phyloP scores from a whole-genome alignment of 257 asterid species.

The Sherardia arvensis region DNA sequence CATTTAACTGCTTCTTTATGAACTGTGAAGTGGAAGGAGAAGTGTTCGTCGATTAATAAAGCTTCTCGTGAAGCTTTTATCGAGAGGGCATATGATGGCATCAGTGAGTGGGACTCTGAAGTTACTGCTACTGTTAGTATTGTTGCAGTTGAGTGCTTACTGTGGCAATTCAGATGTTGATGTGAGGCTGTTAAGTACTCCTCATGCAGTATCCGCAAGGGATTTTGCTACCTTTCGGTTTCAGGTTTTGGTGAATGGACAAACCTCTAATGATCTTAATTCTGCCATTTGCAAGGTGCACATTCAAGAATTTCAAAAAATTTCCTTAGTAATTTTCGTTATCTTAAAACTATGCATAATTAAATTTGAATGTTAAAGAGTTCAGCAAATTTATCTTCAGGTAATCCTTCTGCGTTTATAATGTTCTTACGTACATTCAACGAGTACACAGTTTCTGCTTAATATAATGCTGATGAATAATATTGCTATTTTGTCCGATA shows the following conservation, averaged over 20 bases:
- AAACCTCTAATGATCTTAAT: constrained; percentile 33
- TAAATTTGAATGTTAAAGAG: too few relatives aligned
- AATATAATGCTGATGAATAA: neutral
- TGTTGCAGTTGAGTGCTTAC: constrained; percentile 24
- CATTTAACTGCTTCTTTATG: neutral
- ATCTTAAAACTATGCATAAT: too few relatives aligned
- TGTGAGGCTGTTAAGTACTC: constrained; percentile 54
- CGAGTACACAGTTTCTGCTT: neutral
- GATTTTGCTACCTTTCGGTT: constrained; percentile 55
- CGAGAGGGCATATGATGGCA: constrained; percentile 3
- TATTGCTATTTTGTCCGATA: neutral
- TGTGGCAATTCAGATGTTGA: constrained; percentile 28
- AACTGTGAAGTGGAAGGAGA: neutral
- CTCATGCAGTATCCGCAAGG: constrained; percentile 47
- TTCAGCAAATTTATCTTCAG: too few relatives aligned
- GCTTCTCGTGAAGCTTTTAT: neutral
- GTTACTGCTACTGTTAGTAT: constrained; percentile 14
- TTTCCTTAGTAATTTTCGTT: too few relatives aligned
- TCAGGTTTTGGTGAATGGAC: constrained; percentile 35
- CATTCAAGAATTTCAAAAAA: neutral
- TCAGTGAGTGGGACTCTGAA: constrained; percentile 28
- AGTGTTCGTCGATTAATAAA: neutral
- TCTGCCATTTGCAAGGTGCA: constrained; percentile 71
- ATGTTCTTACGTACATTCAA: too few relatives aligned
- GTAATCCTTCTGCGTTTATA: too few relatives aligned